These are phyloP conservation scores for Boletus semigastroideus DNA, from an alignment of 1,284 basidiomycete genomes.

Conservation along the genomic window DNA sequence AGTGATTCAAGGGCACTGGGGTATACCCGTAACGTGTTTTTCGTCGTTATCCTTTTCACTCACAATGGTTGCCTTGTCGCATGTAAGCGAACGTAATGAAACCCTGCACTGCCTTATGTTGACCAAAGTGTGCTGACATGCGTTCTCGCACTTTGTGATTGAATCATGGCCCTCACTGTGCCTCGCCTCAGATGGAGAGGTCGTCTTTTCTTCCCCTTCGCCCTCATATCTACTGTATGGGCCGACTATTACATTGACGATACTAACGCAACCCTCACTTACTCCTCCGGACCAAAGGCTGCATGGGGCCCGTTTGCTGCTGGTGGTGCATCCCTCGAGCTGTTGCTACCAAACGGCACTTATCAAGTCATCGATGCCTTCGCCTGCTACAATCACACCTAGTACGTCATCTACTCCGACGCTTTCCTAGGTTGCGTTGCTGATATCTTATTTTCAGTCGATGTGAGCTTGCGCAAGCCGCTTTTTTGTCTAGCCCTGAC, in stretches of 20 bases:
- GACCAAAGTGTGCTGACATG: neutral
- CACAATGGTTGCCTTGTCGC: neutral
- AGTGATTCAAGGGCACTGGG: too few species aligned
- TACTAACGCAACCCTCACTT: slow-evolving; percentile 22
- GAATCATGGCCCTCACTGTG: neutral
- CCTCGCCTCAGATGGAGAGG: neutral
- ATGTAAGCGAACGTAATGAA: neutral
- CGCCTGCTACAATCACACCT: slow-evolving; percentile 25
- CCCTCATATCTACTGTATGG: slow-evolving; percentile 4
- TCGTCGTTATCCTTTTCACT: neutral
- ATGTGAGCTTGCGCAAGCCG: slow-evolving; percentile 10
- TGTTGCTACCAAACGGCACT: slow-evolving; percentile 23
- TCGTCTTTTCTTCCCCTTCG: slow-evolving; percentile 1
- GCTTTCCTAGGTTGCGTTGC: neutral
- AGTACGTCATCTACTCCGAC: slow-evolving; percentile 9
- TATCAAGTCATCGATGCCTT: slow-evolving; percentile 20
- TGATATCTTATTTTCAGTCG: slow-evolving; percentile 11
- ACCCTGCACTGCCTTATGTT: neutral
- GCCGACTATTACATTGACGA: slow-evolving; percentile 28
- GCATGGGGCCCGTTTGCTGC: slow-evolving; percentile 20
- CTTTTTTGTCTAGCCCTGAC: neutral
- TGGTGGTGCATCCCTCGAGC: slow-evolving; percentile 9
- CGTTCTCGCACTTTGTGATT: neutral
- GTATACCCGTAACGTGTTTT: too few species aligned
- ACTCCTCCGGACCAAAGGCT: slow-evolving; percentile 22